Conservation (phyloP, 2,329 filamentous ascomycete genomes). For the Teratosphaeria epicoccoides region DNA sequence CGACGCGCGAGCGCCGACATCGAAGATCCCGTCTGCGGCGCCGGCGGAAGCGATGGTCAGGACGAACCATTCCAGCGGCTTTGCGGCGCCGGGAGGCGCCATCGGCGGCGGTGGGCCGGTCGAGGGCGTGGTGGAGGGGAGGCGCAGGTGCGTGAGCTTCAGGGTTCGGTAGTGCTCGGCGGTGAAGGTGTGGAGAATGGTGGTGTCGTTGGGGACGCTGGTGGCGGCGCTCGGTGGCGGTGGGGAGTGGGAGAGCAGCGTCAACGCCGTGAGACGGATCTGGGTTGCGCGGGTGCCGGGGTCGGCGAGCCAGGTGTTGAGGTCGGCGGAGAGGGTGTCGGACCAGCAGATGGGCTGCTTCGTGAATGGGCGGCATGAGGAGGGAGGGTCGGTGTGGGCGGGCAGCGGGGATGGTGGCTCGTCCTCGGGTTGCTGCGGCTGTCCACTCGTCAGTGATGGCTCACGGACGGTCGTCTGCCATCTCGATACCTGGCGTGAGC, state of each 20-base stretch:
- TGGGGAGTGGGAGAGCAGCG: not conserved
- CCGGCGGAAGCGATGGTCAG: not conserved
- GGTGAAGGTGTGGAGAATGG: not conserved
- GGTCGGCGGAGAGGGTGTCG: not conserved
- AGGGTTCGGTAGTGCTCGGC: not conserved
- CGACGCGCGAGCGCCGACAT: not conserved
- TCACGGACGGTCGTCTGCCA: too few species aligned
- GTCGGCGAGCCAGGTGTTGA: not conserved
- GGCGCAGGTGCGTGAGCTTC: not conserved
- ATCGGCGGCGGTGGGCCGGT: not conserved
- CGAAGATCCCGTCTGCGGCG: not conserved
- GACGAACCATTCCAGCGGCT: not conserved
- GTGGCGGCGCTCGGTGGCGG: not conserved
- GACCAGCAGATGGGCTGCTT: not conserved
- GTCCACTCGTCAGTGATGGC: too few species aligned
- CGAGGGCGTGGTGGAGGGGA: not conserved
- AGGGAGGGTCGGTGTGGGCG: not conserved
- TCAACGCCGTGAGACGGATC: not conserved
- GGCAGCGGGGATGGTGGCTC: slow-evolving; percentile 10
- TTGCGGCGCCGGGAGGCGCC: not conserved
- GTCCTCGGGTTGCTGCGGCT: too few species aligned
- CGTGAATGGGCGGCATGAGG: not conserved
- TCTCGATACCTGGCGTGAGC: too few species aligned
- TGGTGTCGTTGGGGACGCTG: not conserved
- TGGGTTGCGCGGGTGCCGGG: not conserved